Conservation (phyloP, 305 asterid species). For the Salvia sclarea region DNA sequence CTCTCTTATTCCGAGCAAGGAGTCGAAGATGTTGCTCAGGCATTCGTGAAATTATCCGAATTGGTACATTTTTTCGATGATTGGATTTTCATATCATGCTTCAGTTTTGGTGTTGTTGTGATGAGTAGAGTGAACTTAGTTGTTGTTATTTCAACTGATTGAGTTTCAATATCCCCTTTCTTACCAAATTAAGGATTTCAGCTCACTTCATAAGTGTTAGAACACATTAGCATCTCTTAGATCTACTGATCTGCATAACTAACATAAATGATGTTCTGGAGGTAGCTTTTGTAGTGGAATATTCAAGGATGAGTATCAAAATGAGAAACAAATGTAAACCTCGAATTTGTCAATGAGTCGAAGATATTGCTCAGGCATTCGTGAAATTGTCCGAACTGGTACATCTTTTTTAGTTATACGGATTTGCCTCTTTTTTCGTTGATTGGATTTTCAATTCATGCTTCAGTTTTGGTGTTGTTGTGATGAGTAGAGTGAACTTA, state of each 20-base stretch:
- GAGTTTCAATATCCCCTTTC: neutral
- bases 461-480: conserved; percentile 1
- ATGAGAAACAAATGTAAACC: neutral
- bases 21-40: conserved; percentile 39
- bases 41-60: conserved; percentile 44
- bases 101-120: neutral
- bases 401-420: too few relatives aligned
- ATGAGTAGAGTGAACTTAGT: conserved; percentile 18
- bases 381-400: conserved; percentile 54
- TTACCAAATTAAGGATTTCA: neutral
- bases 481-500: conserved; percentile 20
- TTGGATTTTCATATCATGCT: conserved; percentile 2
- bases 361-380: conserved; percentile 42
- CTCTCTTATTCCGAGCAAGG: conserved; percentile 40
- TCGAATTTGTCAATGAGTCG: conserved; percentile 9
- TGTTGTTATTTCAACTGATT: neutral
- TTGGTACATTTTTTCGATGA: conserved; percentile 42
- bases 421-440: too few relatives aligned
- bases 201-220: neutral
- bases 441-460: neutral
- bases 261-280: neutral
- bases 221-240: neutral
- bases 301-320: conserved; percentile 7
- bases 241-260: neutral
- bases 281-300: neutral